Conservation (phyloP, 2,329 filamentous ascomycete genomes). For the Endoconidiophora laricicola region DNA sequence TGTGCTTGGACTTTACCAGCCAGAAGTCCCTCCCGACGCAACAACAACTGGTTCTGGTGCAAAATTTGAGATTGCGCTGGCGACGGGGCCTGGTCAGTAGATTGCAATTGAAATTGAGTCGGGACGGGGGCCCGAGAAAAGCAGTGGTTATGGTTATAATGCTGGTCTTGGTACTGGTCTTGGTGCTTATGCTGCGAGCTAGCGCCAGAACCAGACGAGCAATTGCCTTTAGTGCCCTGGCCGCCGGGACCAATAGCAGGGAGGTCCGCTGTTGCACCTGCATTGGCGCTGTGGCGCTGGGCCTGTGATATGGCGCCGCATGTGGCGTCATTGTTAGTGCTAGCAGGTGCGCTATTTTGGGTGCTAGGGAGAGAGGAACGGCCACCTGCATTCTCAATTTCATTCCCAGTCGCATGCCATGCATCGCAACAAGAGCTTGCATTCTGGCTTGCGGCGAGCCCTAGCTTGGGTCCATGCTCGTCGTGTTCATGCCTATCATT, state of each 20-base stretch:
- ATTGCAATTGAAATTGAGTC: conserved; percentile 6
- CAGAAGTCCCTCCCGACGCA: not conserved
- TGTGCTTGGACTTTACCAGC: not conserved
- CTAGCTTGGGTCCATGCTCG: not conserved
- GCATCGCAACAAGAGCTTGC: too few relatives aligned
- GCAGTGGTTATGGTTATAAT: too few relatives aligned
- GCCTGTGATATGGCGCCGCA: not conserved
- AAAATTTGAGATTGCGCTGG: conserved; percentile 3
- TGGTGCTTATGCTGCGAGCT: too few relatives aligned
- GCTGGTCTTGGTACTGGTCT: not conserved
- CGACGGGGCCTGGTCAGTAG: not conserved
- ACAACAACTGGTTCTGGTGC: not conserved
- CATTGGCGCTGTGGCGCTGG: not conserved
- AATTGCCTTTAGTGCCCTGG: not conserved
- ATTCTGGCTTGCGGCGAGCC: too few relatives aligned
- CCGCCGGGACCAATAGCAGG: not conserved
- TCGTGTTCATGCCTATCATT: not conserved
- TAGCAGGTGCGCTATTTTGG: not conserved
- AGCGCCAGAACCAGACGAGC: not conserved
- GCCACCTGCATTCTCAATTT: not conserved
- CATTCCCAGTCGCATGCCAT: too few relatives aligned
- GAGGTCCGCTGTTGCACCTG: not conserved
- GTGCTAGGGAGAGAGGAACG: not conserved
- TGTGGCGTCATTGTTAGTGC: not conserved
- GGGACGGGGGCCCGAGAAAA: not conserved